A percentile compares a stretch with the other conserved stretches of the same genome.
Conservation (phyloP, 768 basidiomycete species). For the Lentinula raphanica region DNA sequence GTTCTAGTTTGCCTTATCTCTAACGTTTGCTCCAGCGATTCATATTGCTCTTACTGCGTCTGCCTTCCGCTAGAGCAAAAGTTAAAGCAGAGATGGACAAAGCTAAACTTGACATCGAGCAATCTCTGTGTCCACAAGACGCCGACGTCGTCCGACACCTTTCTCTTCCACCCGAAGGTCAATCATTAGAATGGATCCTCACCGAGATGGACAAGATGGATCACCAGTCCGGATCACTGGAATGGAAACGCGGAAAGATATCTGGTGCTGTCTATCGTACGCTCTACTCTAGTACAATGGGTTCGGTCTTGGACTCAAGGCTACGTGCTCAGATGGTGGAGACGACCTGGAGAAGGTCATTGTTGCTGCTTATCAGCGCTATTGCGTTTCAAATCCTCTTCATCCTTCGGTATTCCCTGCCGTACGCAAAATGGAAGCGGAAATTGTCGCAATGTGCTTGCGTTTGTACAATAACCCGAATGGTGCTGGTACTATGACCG, state of each 20-base stretch:
- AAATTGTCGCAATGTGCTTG: slow-evolving; percentile 85
- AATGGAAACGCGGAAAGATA: slow-evolving; percentile 70
- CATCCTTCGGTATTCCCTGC: slow-evolving; percentile 94
- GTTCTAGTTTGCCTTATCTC: neutral
- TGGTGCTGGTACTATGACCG: slow-evolving; percentile 90
- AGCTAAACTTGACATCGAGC: slow-evolving; percentile 61
- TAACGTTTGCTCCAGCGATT: slow-evolving; percentile 35
- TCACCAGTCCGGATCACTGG: slow-evolving; percentile 38
- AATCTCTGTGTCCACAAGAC: slow-evolving; percentile 61
- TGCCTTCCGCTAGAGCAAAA: slow-evolving; percentile 57
- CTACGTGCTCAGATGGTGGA: slow-evolving; percentile 60
- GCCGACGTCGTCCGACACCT: slow-evolving; percentile 61
- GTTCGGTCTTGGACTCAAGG: neutral
- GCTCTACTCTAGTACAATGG: slow-evolving; percentile 20
- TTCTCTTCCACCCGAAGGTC: slow-evolving; percentile 58
- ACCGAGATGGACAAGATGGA: slow-evolving; percentile 82
- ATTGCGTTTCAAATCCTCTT: slow-evolving; percentile 83
- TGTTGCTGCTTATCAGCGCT: slow-evolving; percentile 74
- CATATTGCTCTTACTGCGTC: slow-evolving; percentile 50
- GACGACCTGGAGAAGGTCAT: slow-evolving; percentile 76
- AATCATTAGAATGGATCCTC: slow-evolving; percentile 66
- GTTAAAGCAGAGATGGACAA: slow-evolving; percentile 60
- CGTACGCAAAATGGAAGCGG: slow-evolving; percentile 94
- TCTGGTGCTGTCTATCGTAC: slow-evolving; percentile 85
- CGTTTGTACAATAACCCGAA: slow-evolving; percentile 78